Base-by-base conservation (phyloP, 2,329 filamentous ascomycete genomes). In the Fusarium aywerte region DNA sequence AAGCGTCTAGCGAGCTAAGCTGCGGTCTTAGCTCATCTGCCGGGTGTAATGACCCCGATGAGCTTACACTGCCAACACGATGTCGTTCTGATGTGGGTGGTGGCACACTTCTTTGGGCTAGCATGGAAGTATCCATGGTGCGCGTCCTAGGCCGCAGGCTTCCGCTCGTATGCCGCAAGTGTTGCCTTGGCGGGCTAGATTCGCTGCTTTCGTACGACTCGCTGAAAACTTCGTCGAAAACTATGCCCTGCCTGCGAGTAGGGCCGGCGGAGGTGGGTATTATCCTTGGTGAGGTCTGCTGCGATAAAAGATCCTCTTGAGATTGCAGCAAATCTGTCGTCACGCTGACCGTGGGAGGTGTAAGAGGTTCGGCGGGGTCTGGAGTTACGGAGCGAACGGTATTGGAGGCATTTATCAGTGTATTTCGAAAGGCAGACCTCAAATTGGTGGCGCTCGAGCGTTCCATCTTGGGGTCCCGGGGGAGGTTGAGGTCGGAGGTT, bases 51-150 rank as follows among this genome's bases (percentile, higher is more conserved):
- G 87, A 85, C 5, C 83, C 74, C 9, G 87, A 83, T 33, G 89
- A 90, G 69, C 90, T 89, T 70, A 92, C 87, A 27, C 90, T 92
- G 48, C 90, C 89, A 40, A 92, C 86, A 50, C 90, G 85, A 70
- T 89, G 86, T 50, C 90, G 85, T 69, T 87, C 85, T 33, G 75
- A 59, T 5, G 76, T 68, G n/a, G 78, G 74, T 29, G 78, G 73
- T 33, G 78, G 73, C 13, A 79, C 74, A 18, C 75, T 76, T 50
- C 76, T 75, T 44, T 84, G 81, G 54, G 81, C 83, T 38, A 85
- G 81, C 74, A 84, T 80, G 33, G 83, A 80, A 40, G 83, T 82
- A 68, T 88, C 86, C 79, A 89, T 82, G 15, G 86, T 89, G 62
- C 85, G 83, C 5, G 85, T 88, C 59, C 86, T 82, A 32, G 85